Percentiles rank a stretch among this genome's conserved stretches.
These are phyloP conservation scores for Hyphodiscus sp. DNA, from an alignment of 2,329 filamentous ascomycete genomes.

Conservation along the genomic window DNA sequence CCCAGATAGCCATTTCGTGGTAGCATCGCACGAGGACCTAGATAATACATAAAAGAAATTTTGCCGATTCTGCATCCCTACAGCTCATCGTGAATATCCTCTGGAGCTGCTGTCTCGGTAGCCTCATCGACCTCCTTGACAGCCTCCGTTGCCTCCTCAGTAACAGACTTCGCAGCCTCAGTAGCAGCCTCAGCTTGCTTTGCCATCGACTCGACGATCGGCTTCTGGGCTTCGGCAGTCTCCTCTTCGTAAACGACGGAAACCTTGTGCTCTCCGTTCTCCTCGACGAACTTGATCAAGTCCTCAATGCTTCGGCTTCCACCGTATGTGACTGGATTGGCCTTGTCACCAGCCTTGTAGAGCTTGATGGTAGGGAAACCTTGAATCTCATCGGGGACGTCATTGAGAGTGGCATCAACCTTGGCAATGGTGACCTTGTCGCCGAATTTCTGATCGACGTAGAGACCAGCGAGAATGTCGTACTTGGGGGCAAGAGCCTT, in stretches of 20 bases:
- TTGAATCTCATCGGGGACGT: constrained; percentile 92
- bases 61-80: constrained; percentile 40
- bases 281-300: constrained; percentile 83
- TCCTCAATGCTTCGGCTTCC: constrained; percentile 88
- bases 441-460: constrained; percentile 69
- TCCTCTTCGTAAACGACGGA: constrained; percentile 55
- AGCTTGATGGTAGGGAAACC: constrained; percentile 99
- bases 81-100: constrained; percentile 64
- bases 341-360: constrained; percentile 86
- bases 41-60: constrained; percentile 21
- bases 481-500: constrained; percentile 96
- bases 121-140: constrained; percentile 39
- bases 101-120: constrained; percentile 33
- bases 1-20: not conserved
- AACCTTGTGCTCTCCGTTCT: constrained; percentile 87
- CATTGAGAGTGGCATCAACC: constrained; percentile 93
- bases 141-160: constrained; percentile 43
- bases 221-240: constrained; percentile 42
- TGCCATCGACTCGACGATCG: constrained; percentile 31
- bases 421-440: constrained; percentile 90
- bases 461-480: constrained; percentile 78
- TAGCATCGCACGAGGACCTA: constrained; percentile 6
- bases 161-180: constrained; percentile 33
- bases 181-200: constrained; percentile 35
- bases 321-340: constrained; percentile 75